A percentile compares a stretch with the other conserved stretches of the same genome.
phyloP scores from a whole-genome alignment of 148 eudicot species.

The Rhododendron ovatum region DNA sequence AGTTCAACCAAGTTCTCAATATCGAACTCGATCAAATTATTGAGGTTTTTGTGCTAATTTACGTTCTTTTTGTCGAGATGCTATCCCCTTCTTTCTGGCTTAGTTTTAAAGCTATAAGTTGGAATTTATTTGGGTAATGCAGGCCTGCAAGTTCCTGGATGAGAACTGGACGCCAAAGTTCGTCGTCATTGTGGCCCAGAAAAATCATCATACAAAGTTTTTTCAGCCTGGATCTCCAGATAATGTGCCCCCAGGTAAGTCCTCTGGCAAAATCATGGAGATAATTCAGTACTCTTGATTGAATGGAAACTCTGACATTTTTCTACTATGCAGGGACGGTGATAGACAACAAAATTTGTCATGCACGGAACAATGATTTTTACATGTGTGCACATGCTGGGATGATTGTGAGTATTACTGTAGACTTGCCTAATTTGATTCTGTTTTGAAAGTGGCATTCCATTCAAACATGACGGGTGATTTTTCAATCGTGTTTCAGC shows the following conservation, averaged over 20 bases:
- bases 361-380: slow-evolving; percentile 83
- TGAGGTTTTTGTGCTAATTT: slow-evolving; percentile 37
- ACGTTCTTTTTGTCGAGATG: background rate
- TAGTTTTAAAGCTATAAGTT: background rate
- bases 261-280: background rate
- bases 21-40: slow-evolving; percentile 78
- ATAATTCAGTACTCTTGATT: background rate
- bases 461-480: background rate
- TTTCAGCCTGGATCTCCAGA: slow-evolving; percentile 74
- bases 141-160: slow-evolving; percentile 83
- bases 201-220: slow-evolving; percentile 88
- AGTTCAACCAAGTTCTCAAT: slow-evolving; percentile 86
- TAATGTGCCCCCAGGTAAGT: slow-evolving; percentile 84
- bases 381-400: slow-evolving; percentile 95
- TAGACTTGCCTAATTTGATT: background rate
- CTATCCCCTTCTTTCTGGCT: background rate
- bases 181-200: slow-evolving; percentile 75
- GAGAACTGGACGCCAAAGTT: slow-evolving; percentile 86
- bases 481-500: background rate
- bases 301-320: background rate
- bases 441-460: background rate
- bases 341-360: slow-evolving; percentile 81
- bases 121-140: background rate
- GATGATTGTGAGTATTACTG: slow-evolving; percentile 65
- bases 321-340: slow-evolving; percentile 59